These are phyloP conservation scores for Emydomyces testavorans DNA, from an alignment of 2,329 filamentous ascomycete genomes.

Conservation along the genomic window DNA sequence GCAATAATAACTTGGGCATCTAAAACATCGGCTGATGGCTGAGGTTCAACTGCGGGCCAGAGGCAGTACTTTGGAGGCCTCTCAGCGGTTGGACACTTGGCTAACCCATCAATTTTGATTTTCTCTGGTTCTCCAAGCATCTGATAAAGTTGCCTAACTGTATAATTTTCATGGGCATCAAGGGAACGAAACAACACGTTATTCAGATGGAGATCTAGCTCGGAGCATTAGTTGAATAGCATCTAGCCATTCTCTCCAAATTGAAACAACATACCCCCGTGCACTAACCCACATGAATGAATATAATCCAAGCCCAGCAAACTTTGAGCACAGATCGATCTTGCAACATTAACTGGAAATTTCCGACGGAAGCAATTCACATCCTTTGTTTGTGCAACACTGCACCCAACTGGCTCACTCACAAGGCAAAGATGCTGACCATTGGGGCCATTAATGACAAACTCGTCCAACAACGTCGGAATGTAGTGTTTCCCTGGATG, in stretches of 20 bases:
- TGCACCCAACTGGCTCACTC: slow-evolving; percentile 1
- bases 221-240: too few relatives aligned
- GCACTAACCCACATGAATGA: slow-evolving; percentile 14
- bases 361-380: background rate
- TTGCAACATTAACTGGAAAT: slow-evolving; percentile 14
- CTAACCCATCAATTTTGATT: too few relatives aligned
- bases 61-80: background rate
- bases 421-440: slow-evolving; percentile 1
- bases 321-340: slow-evolving; percentile 13
- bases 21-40: background rate
- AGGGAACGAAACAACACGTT: slow-evolving; percentile 13
- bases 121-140: too few relatives aligned
- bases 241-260: too few relatives aligned
- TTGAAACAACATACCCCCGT: slow-evolving; percentile 15
- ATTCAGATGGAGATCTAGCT: slow-evolving; percentile 3
- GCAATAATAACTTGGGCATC: background rate
- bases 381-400: slow-evolving; percentile 9
- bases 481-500: slow-evolving; percentile 1
- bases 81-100: background rate
- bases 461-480: background rate
- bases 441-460: slow-evolving; percentile 2
- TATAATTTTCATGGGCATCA: too few relatives aligned
- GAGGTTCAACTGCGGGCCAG: background rate
- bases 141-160: too few relatives aligned
- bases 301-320: slow-evolving; percentile 15